These are phyloP conservation scores for Isoetes taiwanensis DNA, from an alignment of 75 land plant species.

Conservation along the genomic window DNA sequence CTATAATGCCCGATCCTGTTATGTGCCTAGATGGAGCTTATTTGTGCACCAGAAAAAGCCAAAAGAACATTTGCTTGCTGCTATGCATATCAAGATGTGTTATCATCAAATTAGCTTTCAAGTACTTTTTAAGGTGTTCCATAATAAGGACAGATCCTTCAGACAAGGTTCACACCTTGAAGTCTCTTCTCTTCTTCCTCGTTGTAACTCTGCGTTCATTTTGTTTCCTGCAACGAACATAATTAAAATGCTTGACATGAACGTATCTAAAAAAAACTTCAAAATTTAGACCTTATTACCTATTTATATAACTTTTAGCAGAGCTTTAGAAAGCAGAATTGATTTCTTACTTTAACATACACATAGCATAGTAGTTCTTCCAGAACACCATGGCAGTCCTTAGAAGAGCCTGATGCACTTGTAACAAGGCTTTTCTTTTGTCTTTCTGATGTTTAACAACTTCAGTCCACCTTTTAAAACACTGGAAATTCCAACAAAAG, in stretches of 20 bases:
- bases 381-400: conserved; percentile 30
- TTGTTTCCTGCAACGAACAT: neutral
- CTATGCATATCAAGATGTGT: too few species aligned
- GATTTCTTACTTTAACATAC: neutral
- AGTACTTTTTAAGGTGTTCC: too few species aligned
- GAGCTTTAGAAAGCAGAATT: too few species aligned
- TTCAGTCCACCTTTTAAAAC: conserved; percentile 22
- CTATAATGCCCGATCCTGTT: too few species aligned
- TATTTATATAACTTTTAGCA: neutral
- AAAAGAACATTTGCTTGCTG: too few species aligned
- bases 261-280: too few species aligned
- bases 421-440: conserved; percentile 16
- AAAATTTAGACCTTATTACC: neutral
- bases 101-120: too few species aligned
- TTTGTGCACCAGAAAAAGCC: too few species aligned
- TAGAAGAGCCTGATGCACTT: conserved; percentile 26
- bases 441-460: conserved; percentile 20
- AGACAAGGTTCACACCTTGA: neutral
- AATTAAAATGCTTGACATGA: neutral
- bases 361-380: conserved; percentile 7
- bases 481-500: conserved; percentile 11
- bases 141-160: too few species aligned
- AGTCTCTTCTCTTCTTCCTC: neutral
- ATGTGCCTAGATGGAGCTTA: too few species aligned
- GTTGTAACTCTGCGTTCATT: neutral